Conservation (phyloP, 306 rosid genomes). For the Cyclanthera cordifolia region DNA sequence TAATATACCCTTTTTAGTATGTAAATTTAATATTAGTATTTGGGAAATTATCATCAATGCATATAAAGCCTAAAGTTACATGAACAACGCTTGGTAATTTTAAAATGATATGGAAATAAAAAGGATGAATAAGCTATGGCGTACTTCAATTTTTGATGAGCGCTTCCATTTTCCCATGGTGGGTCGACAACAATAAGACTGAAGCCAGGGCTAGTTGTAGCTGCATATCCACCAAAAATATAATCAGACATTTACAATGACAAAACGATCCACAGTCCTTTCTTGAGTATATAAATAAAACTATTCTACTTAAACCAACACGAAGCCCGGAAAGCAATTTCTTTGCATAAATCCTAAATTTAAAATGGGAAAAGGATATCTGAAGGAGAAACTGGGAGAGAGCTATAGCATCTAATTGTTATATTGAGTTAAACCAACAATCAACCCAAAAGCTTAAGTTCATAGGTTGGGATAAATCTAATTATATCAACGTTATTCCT, state of each 20-base stretch:
- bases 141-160: constrained; percentile 64
- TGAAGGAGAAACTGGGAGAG: not conserved
- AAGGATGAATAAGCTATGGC: not conserved
- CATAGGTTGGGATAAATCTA: too few relatives aligned
- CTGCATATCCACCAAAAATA: constrained; percentile 26
- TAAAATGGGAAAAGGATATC: not conserved
- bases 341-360: not conserved
- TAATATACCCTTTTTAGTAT: too few relatives aligned
- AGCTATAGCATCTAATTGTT: too few relatives aligned
- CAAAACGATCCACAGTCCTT: not conserved
- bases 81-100: not conserved
- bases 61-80: not conserved
- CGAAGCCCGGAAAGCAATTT: not conserved
- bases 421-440: too few relatives aligned
- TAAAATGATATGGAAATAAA: not conserved
- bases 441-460: too few relatives aligned
- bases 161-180: constrained; percentile 98
- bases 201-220: constrained; percentile 49
- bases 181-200: constrained; percentile 77
- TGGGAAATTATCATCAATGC: too few relatives aligned
- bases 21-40: too few relatives aligned
- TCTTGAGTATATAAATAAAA: not conserved
- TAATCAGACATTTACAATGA: not conserved
- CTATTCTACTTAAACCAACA: not conserved
- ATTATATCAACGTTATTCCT: too few relatives aligned